Evolutionary conservation across 305 asterid species (phyloP), one percentile per base, ranked within the genome.

Genomic region (Nicotiana rustica): DNA sequence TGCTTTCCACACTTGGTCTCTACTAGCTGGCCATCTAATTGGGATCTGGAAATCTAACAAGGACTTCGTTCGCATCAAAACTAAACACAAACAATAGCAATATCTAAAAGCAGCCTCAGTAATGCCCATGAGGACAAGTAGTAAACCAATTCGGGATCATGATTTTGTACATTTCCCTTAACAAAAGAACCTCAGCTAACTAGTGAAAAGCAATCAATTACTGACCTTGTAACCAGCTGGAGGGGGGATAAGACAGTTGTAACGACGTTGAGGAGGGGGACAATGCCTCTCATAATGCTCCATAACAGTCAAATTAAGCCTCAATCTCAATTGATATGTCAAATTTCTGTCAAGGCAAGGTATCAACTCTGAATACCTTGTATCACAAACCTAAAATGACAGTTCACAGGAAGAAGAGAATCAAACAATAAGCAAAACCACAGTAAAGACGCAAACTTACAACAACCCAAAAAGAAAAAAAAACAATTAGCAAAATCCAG

Each of bases 241-340:
- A 38, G 99, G 97, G 31, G 98, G 98, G 71, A 96, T 94, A 57
- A 92, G 93, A 90, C 98, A 96, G 81, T 94, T 96, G 88, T 86
- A 94, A 31, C 98, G 96, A 78, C 96, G 92, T 55, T 88, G 91
- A 0, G 93, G 91, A 15, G 90, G 91, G 18, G 99, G 99, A 80
- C 98, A 96, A 84, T 94, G 99, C 88, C 97, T 88, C 86, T 96
- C 97, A 80, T 94, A 96, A 90, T 96, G 99, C 95, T 96, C 98
- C 99, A 94, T 96, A 79, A 96, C 82, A 85, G 93, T 91, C 93
- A 91, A 49, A 87, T 94, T 92, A 13, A 88, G 90, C 92, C 88
- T 96, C 90, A 92, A 77, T 81, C 86, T 93, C 92, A 89, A 86
- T 69, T 94, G 98, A 84, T 87, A 83, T 14, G 89, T 91, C 77